Base-by-base conservation (phyloP, 2,329 filamentous ascomycete species). In the Cordyceps cicadae region DNA sequence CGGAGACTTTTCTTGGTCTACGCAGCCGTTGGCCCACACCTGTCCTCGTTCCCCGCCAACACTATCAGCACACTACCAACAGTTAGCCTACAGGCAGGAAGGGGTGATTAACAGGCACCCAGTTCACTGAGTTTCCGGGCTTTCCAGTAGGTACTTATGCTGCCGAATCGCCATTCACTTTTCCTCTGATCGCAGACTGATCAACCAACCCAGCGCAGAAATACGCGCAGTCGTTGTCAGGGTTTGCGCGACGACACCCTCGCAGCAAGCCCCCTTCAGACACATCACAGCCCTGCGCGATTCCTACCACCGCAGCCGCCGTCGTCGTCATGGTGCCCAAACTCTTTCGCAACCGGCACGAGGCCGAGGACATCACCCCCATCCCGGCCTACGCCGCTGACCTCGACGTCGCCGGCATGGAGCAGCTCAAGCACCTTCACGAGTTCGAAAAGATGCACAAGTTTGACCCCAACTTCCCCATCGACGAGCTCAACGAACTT, bases 391-490 rank as follows among this genome's bases (percentile, higher is more conserved):
- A 74, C 21, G 71, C 73, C 41, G 63, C 71, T 55, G 74, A 76
- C 62, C 74, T 72, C 56, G 74, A 75, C 59, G 69, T 72, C 46
- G 74, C 74, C 21, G 73, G 75, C 57, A 66, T 77, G 63, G 73
- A 79, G 59, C 71, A 73, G 50, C 70, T 80, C 60, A 74, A 73
- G 63, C 73, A 77, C 62, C 76, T 87, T 60, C 79, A 78, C 67
- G 76, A 81, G 60, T 81, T 87, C 67, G 81, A 85, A 67, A 79
- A 80, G 66, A 77, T 81, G 63, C 85, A 87, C 70, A 79, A 81
- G 65, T 81, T 85, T 71, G 85, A 88, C 64, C 84, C 84, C 45
- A 87, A 88, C 67, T 70, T 88, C 64, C 82, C 84, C n/a, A 75
- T 86, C 62, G 82, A 86, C 63, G 78, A 86, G 53, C 73, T 83